These are phyloP conservation scores for Vitis hybrid DNA, from an alignment of 177 flowering plant genomes.

Conservation along the genomic window DNA sequence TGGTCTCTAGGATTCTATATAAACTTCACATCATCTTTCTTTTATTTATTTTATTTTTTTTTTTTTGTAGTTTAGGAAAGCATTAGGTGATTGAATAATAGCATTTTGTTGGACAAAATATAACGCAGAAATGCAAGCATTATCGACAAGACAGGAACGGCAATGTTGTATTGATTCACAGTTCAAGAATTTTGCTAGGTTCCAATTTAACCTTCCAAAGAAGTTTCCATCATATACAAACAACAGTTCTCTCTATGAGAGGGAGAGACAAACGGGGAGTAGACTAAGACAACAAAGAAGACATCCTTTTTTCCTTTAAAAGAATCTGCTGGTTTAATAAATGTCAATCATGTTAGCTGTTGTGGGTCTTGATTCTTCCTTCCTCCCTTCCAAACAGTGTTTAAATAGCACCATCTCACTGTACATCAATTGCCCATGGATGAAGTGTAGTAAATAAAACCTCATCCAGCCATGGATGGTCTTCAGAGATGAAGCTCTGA, in stretches of 20 bases:
- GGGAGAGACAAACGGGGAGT: not conserved
- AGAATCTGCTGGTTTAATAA: not conserved
- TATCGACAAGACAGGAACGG: not conserved
- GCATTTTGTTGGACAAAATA: no score
- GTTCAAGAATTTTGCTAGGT: not conserved
- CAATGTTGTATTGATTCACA: not conserved
- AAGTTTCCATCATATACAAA: slow-evolving; percentile 3
- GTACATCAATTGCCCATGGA: slow-evolving; percentile 1
- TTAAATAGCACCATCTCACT: not conserved
- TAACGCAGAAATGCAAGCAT: no score
- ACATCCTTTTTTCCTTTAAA: not conserved
- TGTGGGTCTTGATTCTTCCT: slow-evolving; percentile 7
- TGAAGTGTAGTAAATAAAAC: slow-evolving; percentile 17
- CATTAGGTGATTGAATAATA: no score
- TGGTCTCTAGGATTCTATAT: no score
- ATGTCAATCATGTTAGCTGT: slow-evolving; percentile 13
- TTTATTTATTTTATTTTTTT: not conserved
- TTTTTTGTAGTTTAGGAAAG: no score
- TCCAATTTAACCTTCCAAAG: not conserved
- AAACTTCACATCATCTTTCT: not conserved
- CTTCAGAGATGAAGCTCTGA: not conserved
- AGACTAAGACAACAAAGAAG: not conserved
- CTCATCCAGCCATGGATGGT: slow-evolving; percentile 12
- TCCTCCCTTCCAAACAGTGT: not conserved
- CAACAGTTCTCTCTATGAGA: not conserved